Percentiles rank a stretch among this genome's conserved stretches.
Evolutionary conservation across 148 eudicot species (phyloP).

Genomic region (Camellia japonica): DNA sequence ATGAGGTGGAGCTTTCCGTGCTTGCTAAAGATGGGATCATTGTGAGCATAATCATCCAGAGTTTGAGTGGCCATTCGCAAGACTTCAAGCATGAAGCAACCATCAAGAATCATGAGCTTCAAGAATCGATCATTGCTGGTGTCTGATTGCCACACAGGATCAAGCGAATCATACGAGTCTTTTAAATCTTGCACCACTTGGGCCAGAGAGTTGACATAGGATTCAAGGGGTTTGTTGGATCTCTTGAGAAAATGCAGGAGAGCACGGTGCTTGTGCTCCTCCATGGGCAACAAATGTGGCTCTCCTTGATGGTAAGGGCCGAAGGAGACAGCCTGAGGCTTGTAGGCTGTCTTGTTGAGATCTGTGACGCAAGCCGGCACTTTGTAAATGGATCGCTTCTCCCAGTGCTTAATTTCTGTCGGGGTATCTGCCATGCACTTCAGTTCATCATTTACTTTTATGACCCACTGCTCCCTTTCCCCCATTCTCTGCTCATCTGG

Average conservation of each 20-base stretch:
- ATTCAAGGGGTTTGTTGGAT: conserved; percentile 21
- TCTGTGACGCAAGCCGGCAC: conserved; percentile 28
- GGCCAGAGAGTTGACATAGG: conserved; percentile 12
- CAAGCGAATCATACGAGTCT: conserved; percentile 29
- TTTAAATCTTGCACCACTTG: conserved; percentile 22
- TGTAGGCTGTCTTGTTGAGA: conserved; percentile 34
- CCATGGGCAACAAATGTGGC: conserved; percentile 28
- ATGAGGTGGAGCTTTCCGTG: conserved; percentile 35
- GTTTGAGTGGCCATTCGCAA: conserved; percentile 12
- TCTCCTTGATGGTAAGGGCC: conserved; percentile 45
- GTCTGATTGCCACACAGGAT: conserved; percentile 21
- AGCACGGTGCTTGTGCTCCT: conserved; percentile 40
- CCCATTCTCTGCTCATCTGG: background rate
- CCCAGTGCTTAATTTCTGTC: conserved; percentile 26
- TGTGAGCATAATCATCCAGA: conserved; percentile 24
- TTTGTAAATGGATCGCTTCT: conserved; percentile 33
- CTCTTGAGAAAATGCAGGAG: conserved; percentile 37
- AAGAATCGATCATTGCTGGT: conserved; percentile 14
- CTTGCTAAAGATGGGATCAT: conserved; percentile 42
- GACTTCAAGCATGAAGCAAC: conserved; percentile 47
- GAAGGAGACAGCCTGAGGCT: conserved; percentile 38
- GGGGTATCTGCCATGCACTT: conserved; percentile 3
- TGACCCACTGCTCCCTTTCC: conserved; percentile 6
- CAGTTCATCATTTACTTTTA: conserved; percentile 4
- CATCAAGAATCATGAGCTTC: conserved; percentile 42